Percentiles rank a stretch among this genome's conserved stretches.
These are phyloP conservation scores for Fraxinus ornus DNA, from an alignment of 305 asterid species.

Conservation along the genomic window DNA sequence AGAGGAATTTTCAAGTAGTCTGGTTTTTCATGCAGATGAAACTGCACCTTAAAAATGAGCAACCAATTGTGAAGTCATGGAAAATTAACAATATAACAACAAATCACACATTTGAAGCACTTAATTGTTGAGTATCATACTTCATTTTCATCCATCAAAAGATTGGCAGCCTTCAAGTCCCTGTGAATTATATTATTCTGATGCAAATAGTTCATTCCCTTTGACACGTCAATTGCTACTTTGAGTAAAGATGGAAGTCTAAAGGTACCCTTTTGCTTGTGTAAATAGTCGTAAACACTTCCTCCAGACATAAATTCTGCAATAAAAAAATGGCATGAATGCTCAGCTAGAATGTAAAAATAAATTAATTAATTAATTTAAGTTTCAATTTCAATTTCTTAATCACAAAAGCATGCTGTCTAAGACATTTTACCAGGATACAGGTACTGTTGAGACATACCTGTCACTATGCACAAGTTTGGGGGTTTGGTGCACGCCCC, in stretches of 20 bases:
- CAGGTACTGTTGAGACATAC: slow-evolving; percentile 33
- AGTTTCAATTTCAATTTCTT: neutral
- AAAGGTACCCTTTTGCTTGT: slow-evolving; percentile 89
- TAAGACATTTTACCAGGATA: neutral
- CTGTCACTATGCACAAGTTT: slow-evolving; percentile 86
- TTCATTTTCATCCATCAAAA: slow-evolving; percentile 90
- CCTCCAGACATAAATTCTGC: slow-evolving; percentile 96
- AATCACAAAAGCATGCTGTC: neutral
- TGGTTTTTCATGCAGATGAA: neutral
- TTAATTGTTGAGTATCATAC: slow-evolving; percentile 39
- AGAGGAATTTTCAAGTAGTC: neutral
- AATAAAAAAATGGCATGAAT: slow-evolving; percentile 23
- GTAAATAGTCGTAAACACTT: slow-evolving; percentile 87
- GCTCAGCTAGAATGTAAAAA: neutral
- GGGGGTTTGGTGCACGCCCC: slow-evolving; percentile 97
- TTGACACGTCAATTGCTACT: slow-evolving; percentile 90
- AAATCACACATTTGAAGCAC: slow-evolving; percentile 6
- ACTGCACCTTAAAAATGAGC: slow-evolving; percentile 6
- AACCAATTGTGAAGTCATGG: neutral
- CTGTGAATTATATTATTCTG: slow-evolving; percentile 92
- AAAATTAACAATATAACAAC: neutral
- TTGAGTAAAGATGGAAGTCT: slow-evolving; percentile 81
- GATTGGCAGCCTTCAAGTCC: slow-evolving; percentile 95
- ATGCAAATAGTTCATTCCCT: slow-evolving; percentile 96
- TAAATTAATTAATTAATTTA: neutral